Percentiles rank a stretch among this genome's conserved stretches.
These are phyloP conservation scores for Macrolepiota albuminosa DNA, from an alignment of 768 basidiomycete genomes.

Conservation along the genomic window DNA sequence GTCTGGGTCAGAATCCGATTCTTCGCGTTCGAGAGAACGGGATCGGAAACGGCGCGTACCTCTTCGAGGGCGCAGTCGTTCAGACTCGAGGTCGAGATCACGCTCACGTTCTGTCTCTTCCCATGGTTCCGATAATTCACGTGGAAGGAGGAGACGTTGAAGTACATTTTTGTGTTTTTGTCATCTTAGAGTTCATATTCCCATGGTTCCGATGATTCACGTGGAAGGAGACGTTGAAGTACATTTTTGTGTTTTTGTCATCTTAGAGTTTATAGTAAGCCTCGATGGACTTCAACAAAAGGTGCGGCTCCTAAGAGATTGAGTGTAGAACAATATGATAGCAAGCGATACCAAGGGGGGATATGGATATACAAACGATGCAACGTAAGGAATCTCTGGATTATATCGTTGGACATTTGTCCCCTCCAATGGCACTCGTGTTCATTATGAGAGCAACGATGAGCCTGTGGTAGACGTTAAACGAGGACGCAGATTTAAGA, in stretches of 20 bases:
- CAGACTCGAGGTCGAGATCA: constrained; percentile 12
- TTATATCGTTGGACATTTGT: constrained; percentile 19
- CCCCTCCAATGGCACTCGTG: constrained; percentile 46
- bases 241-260: background rate
- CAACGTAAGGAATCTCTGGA: background rate
- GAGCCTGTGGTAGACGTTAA: constrained; percentile 30
- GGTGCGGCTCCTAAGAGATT: background rate
- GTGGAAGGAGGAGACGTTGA: constrained; percentile 11
- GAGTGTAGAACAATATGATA: constrained; percentile 8
- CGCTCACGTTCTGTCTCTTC: constrained; percentile 9
- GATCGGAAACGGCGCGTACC: constrained; percentile 34
- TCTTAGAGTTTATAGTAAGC: background rate
- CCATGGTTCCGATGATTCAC: constrained; percentile 17
- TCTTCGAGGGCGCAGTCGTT: constrained; percentile 16
- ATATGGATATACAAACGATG: background rate
- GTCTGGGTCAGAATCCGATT: constrained; percentile 18
- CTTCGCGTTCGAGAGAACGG: constrained; percentile 44
- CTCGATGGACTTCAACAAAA: background rate
- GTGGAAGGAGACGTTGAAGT: constrained; percentile 10
- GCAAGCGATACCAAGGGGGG: constrained; percentile 1
- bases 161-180: background rate
- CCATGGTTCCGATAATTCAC: constrained; percentile 17
- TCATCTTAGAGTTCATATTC: background rate
- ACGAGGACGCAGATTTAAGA: background rate
- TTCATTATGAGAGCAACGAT: constrained; percentile 94